A percentile compares a stretch with the other conserved stretches of the same genome.
phyloP scores from a whole-genome alignment of 2,329 filamentous ascomycete species.

The Calonectria pseudoturangicola region DNA sequence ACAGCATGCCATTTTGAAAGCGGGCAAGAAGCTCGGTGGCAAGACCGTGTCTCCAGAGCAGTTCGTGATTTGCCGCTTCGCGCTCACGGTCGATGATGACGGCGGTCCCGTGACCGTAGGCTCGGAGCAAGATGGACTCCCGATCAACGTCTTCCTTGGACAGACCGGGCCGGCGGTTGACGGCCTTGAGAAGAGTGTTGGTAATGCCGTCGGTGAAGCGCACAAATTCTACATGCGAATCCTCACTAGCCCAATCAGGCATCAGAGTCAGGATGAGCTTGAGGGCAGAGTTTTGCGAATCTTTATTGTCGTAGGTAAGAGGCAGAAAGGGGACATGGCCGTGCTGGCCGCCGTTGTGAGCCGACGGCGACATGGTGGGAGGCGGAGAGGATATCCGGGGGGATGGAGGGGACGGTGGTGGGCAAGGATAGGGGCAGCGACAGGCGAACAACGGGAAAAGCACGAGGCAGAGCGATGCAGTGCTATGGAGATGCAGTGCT shows the following conservation, averaged over 20 bases:
- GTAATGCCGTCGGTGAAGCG: constrained; percentile 99
- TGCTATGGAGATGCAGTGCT: constrained; percentile 25
- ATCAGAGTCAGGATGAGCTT: constrained; percentile 86
- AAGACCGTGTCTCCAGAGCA: constrained; percentile 88
- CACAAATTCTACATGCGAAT: constrained; percentile 87
- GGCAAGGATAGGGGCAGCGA: constrained; percentile 37
- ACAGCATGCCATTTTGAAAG: constrained; percentile 97
- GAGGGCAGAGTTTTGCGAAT: constrained; percentile 86
- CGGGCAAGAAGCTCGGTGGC: constrained; percentile 92
- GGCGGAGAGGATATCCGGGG: constrained; percentile 39
- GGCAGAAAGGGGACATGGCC: constrained; percentile 79
- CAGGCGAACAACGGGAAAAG: constrained; percentile 30
- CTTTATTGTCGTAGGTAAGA: constrained; percentile 84
- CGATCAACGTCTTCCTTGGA: constrained; percentile 84
- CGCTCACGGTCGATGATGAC: constrained; percentile 96
- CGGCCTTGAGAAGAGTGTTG: constrained; percentile 90
- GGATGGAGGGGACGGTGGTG: constrained; percentile 39
- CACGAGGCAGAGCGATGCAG: constrained; percentile 32
- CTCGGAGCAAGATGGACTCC: constrained; percentile 91
- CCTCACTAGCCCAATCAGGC: constrained; percentile 86
- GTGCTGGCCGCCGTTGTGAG: constrained; percentile 57
- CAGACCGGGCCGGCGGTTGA: constrained; percentile 79
- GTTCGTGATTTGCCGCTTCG: constrained; percentile 86
- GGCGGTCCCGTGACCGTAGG: constrained; percentile 95
- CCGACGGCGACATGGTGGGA: constrained; percentile 60